These are phyloP conservation scores for Brassica carinata DNA, from an alignment of 345 rosid genomes.

Conservation along the genomic window DNA sequence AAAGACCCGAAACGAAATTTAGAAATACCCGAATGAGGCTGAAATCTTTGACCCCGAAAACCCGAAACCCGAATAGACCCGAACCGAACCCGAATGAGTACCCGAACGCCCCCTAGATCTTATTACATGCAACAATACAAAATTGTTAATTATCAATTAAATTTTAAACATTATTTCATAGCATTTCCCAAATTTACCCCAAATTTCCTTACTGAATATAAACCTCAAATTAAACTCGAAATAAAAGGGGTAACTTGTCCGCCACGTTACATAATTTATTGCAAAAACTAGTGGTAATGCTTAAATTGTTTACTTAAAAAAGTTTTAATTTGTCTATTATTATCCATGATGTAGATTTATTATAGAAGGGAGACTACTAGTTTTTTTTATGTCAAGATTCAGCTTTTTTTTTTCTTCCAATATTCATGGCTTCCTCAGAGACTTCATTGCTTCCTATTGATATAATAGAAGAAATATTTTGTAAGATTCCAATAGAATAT, in stretches of 20 bases:
- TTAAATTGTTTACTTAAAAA: neutral
- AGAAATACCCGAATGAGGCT: too few species aligned
- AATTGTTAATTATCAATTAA: neutral
- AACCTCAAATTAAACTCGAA: conserved; percentile 22
- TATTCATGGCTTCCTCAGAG: conserved; percentile 30
- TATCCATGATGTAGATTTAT: conserved; percentile 1
- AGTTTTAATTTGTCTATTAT: neutral
- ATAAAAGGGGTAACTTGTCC: neutral
- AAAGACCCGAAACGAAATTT: too few species aligned
- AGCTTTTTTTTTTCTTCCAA: neutral
- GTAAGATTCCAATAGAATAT: conserved; percentile 27
- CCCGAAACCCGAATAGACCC: too few species aligned
- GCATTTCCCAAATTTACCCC: neutral
- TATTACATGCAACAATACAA: too few species aligned
- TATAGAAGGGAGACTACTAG: neutral
- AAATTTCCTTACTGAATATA: neutral
- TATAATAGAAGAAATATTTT: conserved; percentile 26
- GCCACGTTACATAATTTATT: conserved; percentile 3
- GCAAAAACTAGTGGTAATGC: conserved; percentile 13
- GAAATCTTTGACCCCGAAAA: too few species aligned
- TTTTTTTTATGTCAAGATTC: neutral
- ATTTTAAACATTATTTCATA: neutral
- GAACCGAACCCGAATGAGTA: too few species aligned
- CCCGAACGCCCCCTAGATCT: too few species aligned
- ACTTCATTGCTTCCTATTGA: conserved; percentile 33